phyloP scores from a whole-genome alignment of 768 basidiomycete genomes.

The Polyporus arcularius region DNA sequence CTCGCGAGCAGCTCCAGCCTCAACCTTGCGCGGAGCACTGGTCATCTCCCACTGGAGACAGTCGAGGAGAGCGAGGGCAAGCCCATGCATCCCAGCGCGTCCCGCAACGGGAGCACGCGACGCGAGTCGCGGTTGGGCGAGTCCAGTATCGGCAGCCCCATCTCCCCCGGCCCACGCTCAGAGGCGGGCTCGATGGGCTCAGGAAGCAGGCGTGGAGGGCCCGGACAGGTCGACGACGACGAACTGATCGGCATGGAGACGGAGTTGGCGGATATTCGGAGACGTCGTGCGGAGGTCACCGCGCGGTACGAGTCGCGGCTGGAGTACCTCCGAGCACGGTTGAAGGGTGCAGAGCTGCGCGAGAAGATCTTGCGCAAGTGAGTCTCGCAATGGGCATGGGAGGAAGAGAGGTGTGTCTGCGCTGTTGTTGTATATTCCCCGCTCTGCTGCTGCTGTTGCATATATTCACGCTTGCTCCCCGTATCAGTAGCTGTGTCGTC shows the following conservation, averaged over 20 bases:
- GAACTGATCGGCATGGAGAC: slow-evolving; percentile 44
- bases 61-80: slow-evolving; percentile 49
- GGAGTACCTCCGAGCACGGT: slow-evolving; percentile 78
- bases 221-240: slow-evolving; percentile 30
- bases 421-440: neutral
- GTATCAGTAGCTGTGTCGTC: no score
- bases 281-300: slow-evolving; percentile 69
- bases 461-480: neutral
- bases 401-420: neutral
- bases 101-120: slow-evolving; percentile 7
- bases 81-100: neutral
- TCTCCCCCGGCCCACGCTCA: slow-evolving; percentile 13
- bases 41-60: slow-evolving; percentile 51
- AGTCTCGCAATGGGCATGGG: neutral
- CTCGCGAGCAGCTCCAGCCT: slow-evolving; percentile 43
- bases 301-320: slow-evolving; percentile 73
- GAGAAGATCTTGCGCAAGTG: slow-evolving; percentile 72
- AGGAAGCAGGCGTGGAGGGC: slow-evolving; percentile 16
- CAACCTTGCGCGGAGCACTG: slow-evolving; percentile 54
- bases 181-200: slow-evolving; percentile 14
- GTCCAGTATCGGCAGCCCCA: slow-evolving; percentile 3
- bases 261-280: slow-evolving; percentile 70
- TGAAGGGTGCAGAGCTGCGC: slow-evolving; percentile 82
- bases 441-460: neutral
- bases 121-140: slow-evolving; percentile 15